Evolutionary conservation across 2,329 filamentous ascomycete species (phyloP), one percentile per base, ranked within the genome.

Genomic region (Epicoccum nigrum): DNA sequence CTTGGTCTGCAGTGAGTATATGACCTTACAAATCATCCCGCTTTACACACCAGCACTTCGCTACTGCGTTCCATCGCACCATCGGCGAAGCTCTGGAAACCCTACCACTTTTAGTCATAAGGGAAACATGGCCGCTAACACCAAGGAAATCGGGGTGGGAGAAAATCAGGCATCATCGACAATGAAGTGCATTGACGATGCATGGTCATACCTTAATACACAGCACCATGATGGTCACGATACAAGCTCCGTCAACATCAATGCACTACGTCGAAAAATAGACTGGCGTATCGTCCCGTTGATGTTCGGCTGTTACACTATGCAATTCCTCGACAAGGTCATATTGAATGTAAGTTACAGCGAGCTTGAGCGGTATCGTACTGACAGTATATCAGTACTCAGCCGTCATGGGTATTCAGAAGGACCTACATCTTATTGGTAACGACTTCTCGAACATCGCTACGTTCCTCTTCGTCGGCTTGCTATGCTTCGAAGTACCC

Each of bases 371-470:
- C 4, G 9, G 15, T 12, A 3, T 12, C 16, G 5, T 6, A 7
- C 19, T 51, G 17, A 51, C n/a, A 9, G 6, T 28, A 2, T 23
- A 25, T 27, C 19, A 60, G 40, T 73, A 76, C 54, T 72, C 73
- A 28, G 72, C 71, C 20, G 69, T 76, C 33, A 75, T 76, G 72
- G 72, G 71, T n/a, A 55, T 76, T n/a, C 59, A 68, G 17, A 62
- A 66, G 20, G 71, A 75, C 46, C 62, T 72, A 1, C 47, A 58
- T 20, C 63, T 76, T 48, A 62, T 61, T 3, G 65, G 64, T 17
- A 65, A 66, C 19, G 62, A 76, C n/a, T 75, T 74, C 54, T 67
- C 64, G 15, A 65, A 71, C 17, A 59, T 73, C 13, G 69, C 67
- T 2, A 56, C 67, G 9, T 60, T 62, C 39, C 72, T 75, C 58